Evolutionary conservation across 495 filamentous ascomycete genomes (phyloP).

Genomic region (Halenospora varia): DNA sequence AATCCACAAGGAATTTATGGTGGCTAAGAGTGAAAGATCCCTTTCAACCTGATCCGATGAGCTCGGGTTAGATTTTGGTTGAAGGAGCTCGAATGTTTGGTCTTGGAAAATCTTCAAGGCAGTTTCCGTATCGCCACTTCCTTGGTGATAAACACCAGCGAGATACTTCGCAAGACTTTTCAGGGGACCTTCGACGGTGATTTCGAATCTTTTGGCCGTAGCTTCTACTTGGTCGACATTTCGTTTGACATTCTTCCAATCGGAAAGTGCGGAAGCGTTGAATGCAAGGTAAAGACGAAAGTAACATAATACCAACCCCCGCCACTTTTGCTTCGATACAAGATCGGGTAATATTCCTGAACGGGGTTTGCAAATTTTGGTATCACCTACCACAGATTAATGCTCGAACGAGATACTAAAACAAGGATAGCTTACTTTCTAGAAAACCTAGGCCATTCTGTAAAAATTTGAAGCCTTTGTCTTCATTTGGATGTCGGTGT

Average conservation of each 20-base stretch:
- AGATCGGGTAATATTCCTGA: constrained; percentile 40
- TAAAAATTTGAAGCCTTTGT: constrained; percentile 63
- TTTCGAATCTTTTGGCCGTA: constrained; percentile 25
- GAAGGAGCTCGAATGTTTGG: constrained; percentile 44
- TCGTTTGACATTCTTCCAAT: constrained; percentile 41
- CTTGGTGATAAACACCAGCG: constrained; percentile 71
- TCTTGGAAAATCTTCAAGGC: constrained; percentile 67
- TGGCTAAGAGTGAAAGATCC: constrained; percentile 72
- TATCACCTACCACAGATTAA: constrained; percentile 30
- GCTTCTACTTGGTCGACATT: constrained; percentile 35
- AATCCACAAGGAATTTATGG: constrained; percentile 80
- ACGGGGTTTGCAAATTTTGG: constrained; percentile 22
- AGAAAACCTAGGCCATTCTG: constrained; percentile 59
- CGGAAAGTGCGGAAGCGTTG: constrained; percentile 38
- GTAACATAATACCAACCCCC: constrained; percentile 40
- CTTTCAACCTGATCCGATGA: constrained; percentile 50
- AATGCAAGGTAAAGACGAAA: constrained; percentile 43
- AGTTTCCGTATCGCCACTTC: constrained; percentile 60
- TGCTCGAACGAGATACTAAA: background rate
- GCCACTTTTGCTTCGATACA: constrained; percentile 37
- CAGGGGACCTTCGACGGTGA: constrained; percentile 30
- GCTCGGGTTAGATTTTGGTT: constrained; percentile 32
- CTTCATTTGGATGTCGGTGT: constrained; percentile 59
- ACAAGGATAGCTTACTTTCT: constrained; percentile 37
- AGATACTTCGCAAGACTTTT: constrained; percentile 59